Evolutionary conservation across 768 basidiomycete species (phyloP), one percentile per base, ranked within the genome.

Genomic region (Boletellus emodensis): DNA sequence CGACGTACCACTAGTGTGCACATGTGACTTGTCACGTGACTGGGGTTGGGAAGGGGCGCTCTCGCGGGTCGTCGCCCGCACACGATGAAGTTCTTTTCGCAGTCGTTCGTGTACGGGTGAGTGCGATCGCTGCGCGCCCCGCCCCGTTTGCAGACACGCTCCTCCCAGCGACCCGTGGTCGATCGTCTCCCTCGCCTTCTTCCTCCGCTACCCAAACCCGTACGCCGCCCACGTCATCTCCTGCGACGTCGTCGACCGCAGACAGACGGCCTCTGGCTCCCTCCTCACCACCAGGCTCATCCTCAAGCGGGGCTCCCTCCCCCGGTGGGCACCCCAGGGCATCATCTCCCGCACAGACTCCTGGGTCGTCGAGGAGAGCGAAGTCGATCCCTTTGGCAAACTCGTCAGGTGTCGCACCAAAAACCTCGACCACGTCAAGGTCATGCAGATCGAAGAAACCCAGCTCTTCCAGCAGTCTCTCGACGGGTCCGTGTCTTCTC

Each of bases 331-430:
- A 8, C 90, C 88, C 3, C 77, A 81, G 63, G 87, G 87, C 49
- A 85, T 97, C 53, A 72, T 93, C 30, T 81, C 82, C 2, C 80
- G 91, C 58, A 84, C 90, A 32, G 94, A 96, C 69, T 87, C 87
- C 3, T 98, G 93, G 94, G 84, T 96, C 41, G 71, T 98, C 52
- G 94, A 98, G 68, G 89, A 94, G 74, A 95, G 87, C 59, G 90
- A 95, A 62, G 90, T 97, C 7, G 90, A 96, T 70, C 85, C 90
- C 4, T 73, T 83, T 48, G 88, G 85, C 30, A 83, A 84, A 69
- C 77, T 82, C 17, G 80, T 96, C 59, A 75, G 77, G 52, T 92
- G 89, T 60, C 75, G 77, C 52, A 95, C 94, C 15, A 85, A 82
- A 68, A 98, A 98, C 67, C 75, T 98, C 49, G 93, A 95, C 67